phyloP scores from a whole-genome alignment of 2,329 filamentous ascomycete species.

The Alternaria triticina region DNA sequence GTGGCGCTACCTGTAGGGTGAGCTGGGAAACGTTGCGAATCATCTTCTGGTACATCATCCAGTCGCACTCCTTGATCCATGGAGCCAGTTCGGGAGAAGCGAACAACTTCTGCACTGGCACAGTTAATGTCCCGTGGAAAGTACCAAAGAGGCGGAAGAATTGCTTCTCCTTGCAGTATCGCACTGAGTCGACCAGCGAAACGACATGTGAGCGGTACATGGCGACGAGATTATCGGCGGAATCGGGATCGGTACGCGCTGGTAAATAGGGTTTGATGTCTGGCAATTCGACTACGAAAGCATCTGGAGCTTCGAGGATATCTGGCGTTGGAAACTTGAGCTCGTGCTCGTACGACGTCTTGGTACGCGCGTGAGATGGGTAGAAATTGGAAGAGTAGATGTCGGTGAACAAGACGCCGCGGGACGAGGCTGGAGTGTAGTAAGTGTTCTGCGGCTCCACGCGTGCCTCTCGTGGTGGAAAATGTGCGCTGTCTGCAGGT shows the following conservation, averaged over 20 bases:
- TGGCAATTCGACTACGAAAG: slow-evolving; percentile 80
- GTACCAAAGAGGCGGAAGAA: slow-evolving; percentile 95
- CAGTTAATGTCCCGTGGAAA: slow-evolving; percentile 94
- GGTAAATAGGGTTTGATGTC: slow-evolving; percentile 83
- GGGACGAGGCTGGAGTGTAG: slow-evolving; percentile 49
- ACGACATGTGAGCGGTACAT: slow-evolving; percentile 95
- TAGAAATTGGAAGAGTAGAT: slow-evolving; percentile 53
- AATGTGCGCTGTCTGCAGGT: slow-evolving; percentile 57
- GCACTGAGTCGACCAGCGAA: slow-evolving; percentile 91
- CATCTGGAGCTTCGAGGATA: slow-evolving; percentile 65
- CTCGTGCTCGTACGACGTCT: slow-evolving; percentile 64
- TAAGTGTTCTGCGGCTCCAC: slow-evolving; percentile 38
- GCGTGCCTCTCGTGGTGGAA: slow-evolving; percentile 46
- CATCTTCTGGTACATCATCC: slow-evolving; percentile 96
- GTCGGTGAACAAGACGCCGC: slow-evolving; percentile 55
- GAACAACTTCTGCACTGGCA: slow-evolving; percentile 93
- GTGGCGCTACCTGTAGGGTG: slow-evolving; percentile 88
- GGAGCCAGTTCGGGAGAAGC: slow-evolving; percentile 78
- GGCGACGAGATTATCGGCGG: slow-evolving; percentile 82
- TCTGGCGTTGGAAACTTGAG: slow-evolving; percentile 67
- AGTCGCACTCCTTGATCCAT: slow-evolving; percentile 97
- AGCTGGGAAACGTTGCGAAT: slow-evolving; percentile 89
- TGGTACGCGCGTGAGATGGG: slow-evolving; percentile 46
- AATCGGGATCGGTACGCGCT: slow-evolving; percentile 80
- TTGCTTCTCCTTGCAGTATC: slow-evolving; percentile 95